Evolutionary conservation across 1,139 yeast genomes (phyloP).

Genomic region (Saccharomycopsis hybrid): DNA sequence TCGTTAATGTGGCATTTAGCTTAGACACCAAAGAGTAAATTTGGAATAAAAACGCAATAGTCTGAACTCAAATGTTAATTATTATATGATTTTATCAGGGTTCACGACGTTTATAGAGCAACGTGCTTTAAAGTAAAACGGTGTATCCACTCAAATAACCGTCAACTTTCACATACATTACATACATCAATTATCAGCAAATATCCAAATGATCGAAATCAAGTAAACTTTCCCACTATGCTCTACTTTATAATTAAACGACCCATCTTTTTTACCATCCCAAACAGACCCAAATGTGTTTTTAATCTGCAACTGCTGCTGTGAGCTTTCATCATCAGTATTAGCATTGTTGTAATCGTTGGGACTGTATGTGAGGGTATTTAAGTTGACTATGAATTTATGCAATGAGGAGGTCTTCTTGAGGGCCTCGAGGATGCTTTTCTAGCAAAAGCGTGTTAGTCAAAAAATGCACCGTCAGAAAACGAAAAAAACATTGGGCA

Average conservation of each 20-base stretch:
- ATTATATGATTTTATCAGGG: no score
- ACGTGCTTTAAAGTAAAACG: no score
- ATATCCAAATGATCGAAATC: slow-evolving; percentile 13
- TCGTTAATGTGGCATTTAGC: no score
- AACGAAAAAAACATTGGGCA: background rate
- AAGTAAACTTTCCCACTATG: slow-evolving; percentile 3
- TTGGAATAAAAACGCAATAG: no score
- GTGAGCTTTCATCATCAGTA: background rate
- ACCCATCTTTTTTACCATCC: slow-evolving; percentile 35
- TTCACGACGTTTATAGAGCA: no score
- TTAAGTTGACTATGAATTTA: slow-evolving; percentile 31
- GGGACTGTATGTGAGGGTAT: slow-evolving; percentile 1
- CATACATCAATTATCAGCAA: background rate
- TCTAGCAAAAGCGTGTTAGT: slow-evolving; percentile 16
- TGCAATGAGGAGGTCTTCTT: slow-evolving; percentile 32
- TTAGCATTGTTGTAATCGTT: background rate
- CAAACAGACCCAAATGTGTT: slow-evolving; percentile 34
- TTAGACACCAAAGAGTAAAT: no score
- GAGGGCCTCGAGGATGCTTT: slow-evolving; percentile 25
- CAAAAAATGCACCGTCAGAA: background rate
- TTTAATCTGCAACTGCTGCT: slow-evolving; percentile 23
- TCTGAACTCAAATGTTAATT: no score
- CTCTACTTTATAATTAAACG: slow-evolving; percentile 27
- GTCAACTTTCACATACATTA: no score
- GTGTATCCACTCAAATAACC: no score